Conservation (phyloP, 2,329 filamentous ascomycete species). For the Thyridium curvatum region DNA sequence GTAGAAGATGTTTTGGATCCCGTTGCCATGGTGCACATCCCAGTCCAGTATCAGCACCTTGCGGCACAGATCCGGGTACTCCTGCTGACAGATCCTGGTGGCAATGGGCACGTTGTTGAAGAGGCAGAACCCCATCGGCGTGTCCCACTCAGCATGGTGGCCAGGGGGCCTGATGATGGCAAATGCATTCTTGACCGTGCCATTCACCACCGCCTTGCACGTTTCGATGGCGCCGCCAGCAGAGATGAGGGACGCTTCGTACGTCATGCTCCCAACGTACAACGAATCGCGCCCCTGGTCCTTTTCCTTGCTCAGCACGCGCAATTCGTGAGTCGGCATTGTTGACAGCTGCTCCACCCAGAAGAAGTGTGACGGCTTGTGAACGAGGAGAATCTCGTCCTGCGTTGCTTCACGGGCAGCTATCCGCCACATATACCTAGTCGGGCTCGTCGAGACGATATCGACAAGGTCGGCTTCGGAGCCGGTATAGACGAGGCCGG, state of each 20-base stretch:
- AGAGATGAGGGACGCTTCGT: constrained; percentile 73
- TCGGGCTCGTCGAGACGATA: constrained; percentile 47
- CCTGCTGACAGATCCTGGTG: constrained; percentile 76
- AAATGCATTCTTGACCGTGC: constrained; percentile 87
- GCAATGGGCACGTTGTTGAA: constrained; percentile 98
- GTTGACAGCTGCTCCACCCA: constrained; percentile 61
- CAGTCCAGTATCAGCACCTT: constrained; percentile 94
- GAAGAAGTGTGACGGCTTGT: constrained; percentile 68
- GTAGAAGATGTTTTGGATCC: constrained; percentile 94
- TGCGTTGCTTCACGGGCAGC: constrained; percentile 68
- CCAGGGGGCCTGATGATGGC: constrained; percentile 92
- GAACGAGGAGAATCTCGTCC: constrained; percentile 75
- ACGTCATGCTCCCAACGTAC: constrained; percentile 79
- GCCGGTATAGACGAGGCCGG: constrained; percentile 66
- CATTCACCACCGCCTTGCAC: constrained; percentile 80
- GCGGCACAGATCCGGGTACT: constrained; percentile 73
- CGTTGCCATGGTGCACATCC: constrained; percentile 80
- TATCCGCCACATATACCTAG: constrained; percentile 69
- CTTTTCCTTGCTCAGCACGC: constrained; percentile 54
- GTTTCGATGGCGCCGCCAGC: constrained; percentile 94
- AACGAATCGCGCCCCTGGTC: constrained; percentile 67
- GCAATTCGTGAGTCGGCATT: constrained; percentile 58
- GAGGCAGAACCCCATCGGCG: constrained; percentile 89
- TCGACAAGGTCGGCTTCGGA: constrained; percentile 46
- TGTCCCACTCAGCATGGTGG: constrained; percentile 84